These are phyloP conservation scores for Emericellopsis terricola DNA, from an alignment of 495 filamentous ascomycete species.

Conservation along the genomic window DNA sequence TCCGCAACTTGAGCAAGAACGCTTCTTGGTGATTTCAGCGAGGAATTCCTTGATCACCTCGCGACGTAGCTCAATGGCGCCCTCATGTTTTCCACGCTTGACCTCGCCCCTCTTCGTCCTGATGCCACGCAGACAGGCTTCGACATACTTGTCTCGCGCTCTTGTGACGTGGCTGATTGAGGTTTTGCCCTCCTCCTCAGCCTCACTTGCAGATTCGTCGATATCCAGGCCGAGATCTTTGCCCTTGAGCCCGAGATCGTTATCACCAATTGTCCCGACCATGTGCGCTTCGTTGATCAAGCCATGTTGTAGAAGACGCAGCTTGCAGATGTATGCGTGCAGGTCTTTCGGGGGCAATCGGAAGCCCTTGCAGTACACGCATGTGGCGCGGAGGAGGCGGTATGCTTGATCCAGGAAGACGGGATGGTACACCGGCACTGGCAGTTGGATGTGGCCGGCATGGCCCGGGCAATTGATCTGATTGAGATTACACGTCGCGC, in stretches of 20 bases:
- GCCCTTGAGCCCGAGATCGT: conserved; percentile 16
- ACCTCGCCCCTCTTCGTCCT: conserved; percentile 31
- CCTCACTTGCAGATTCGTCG: background rate
- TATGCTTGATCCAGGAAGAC: conserved; percentile 84
- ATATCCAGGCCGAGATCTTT: background rate
- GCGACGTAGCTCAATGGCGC: conserved; percentile 57
- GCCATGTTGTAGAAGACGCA: conserved; percentile 72
- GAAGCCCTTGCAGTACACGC: conserved; percentile 73
- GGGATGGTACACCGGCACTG: conserved; percentile 81
- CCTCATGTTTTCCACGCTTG: conserved; percentile 56
- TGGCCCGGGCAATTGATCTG: conserved; percentile 77
- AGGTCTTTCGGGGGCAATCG: conserved; percentile 54
- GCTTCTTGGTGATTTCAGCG: conserved; percentile 39
- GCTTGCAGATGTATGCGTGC: conserved; percentile 64
- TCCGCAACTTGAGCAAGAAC: conserved; percentile 54
- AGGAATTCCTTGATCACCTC: conserved; percentile 65
- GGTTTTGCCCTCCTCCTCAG: conserved; percentile 1
- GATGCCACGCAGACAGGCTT: conserved; percentile 35
- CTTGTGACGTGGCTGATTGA: conserved; percentile 32
- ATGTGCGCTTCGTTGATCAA: conserved; percentile 54
- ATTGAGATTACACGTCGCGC: conserved; percentile 72
- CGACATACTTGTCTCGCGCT: conserved; percentile 52
- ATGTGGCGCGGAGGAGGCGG: conserved; percentile 67
- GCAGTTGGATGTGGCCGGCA: conserved; percentile 85
- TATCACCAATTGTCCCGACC: conserved; percentile 38